Evolutionary conservation across 1,284 basidiomycete species (phyloP).

Genomic region (Sporisorium sorghi): DNA sequence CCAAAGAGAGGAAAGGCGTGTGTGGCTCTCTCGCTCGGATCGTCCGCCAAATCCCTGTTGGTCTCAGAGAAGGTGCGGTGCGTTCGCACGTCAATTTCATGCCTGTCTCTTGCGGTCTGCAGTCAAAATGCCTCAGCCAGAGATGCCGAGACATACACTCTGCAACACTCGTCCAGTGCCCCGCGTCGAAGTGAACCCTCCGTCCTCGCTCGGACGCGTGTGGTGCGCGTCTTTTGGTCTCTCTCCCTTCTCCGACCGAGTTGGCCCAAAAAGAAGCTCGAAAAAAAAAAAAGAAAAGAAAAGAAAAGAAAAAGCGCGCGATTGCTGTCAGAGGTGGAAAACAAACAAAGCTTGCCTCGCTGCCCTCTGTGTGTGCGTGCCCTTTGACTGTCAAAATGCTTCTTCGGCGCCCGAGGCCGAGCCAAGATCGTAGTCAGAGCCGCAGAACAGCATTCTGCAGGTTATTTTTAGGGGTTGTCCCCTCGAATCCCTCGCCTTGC

Average conservation of each 20-base stretch:
- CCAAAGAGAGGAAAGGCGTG: no score
- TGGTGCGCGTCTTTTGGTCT: not conserved
- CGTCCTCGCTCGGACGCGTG: not conserved
- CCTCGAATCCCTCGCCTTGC: constrained; percentile 1
- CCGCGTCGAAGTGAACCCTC: not conserved
- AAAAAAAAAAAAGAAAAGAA: not conserved
- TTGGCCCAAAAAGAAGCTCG: no score
- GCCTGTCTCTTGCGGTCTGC: not conserved
- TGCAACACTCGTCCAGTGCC: constrained; percentile 1
- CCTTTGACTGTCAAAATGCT: no score
- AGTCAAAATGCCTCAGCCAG: constrained; percentile 2
- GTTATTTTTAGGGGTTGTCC: constrained; percentile 11
- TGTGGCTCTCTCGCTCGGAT: not conserved
- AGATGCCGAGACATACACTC: not conserved
- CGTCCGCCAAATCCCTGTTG: not conserved
- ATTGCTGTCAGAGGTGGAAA: no score
- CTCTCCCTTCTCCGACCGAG: not conserved
- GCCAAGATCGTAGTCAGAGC: not conserved
- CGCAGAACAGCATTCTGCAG: no score
- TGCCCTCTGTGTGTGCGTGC: no score
- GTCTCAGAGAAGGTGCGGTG: not conserved
- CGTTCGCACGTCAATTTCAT: constrained; percentile 2
- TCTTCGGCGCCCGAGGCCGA: constrained; percentile 1
- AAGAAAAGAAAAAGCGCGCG: no score
- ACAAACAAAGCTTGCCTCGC: not conserved